Evolutionary conservation across 768 basidiomycete species (phyloP).

Genomic region (Russula vinacea): DNA sequence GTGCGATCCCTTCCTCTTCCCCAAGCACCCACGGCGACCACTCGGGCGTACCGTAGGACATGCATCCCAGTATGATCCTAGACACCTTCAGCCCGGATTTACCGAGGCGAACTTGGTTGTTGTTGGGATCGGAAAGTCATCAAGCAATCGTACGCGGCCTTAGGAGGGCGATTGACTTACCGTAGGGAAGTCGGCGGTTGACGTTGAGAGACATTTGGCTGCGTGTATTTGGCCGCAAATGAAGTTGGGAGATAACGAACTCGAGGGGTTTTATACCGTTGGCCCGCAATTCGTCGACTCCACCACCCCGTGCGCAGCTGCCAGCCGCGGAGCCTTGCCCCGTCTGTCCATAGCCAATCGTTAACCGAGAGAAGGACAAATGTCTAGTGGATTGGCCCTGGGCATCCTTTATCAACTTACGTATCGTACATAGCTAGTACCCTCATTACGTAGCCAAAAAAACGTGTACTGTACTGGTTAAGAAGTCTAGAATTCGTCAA

Average conservation of each 20-base stretch:
- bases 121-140: not conserved
- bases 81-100: constrained; percentile 36
- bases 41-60: constrained; percentile 36
- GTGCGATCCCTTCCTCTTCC: constrained; percentile 39
- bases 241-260: not conserved
- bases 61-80: constrained; percentile 38
- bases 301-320: not conserved
- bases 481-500: not conserved
- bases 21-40: constrained; percentile 41
- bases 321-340: not conserved
- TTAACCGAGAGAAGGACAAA: not conserved
- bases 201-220: constrained; percentile 15
- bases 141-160: not conserved
- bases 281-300: not conserved
- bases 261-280: not conserved
- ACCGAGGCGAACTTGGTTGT: constrained; percentile 33
- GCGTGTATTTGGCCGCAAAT: not conserved
- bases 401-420: not conserved
- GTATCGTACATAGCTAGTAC: not conserved
- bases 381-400: not conserved
- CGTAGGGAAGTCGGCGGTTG: constrained; percentile 16
- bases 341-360: not conserved
- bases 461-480: not conserved
- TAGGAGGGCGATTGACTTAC: not conserved
- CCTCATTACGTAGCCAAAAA: not conserved